phyloP scores from a whole-genome alignment of 1,284 basidiomycete genomes.

The Taiwanofungus camphoratus region DNA sequence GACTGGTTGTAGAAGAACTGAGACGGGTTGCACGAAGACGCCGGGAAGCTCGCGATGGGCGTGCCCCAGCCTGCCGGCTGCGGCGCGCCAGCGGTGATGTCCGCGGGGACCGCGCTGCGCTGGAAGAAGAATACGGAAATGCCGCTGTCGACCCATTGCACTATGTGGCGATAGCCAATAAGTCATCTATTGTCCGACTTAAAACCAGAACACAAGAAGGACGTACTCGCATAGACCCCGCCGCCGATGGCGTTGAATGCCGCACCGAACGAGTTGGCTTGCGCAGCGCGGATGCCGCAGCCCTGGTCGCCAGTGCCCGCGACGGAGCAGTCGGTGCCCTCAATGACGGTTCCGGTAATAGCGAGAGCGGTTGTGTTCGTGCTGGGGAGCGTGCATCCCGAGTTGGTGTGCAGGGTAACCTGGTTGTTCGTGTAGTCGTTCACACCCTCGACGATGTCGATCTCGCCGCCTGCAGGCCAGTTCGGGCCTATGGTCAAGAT shows the following conservation, averaged over 20 bases:
- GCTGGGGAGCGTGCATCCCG: slow-evolving; percentile 62
- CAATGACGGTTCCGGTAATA: slow-evolving; percentile 56
- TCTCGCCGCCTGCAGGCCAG: slow-evolving; percentile 77
- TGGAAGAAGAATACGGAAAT: slow-evolving; percentile 77
- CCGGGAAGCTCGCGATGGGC: slow-evolving; percentile 69
- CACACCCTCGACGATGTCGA: slow-evolving; percentile 83
- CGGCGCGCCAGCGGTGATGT: slow-evolving; percentile 64
- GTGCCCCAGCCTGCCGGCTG: slow-evolving; percentile 69
- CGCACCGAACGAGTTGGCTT: slow-evolving; percentile 52
- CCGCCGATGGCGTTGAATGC: slow-evolving; percentile 68
- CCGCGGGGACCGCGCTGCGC: slow-evolving; percentile 60
- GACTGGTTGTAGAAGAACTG: slow-evolving; percentile 69
- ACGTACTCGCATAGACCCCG: slow-evolving; percentile 75
- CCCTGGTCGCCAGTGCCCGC: slow-evolving; percentile 59
- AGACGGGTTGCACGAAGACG: slow-evolving; percentile 63
- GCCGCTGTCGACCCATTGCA: slow-evolving; percentile 67
- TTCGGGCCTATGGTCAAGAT: slow-evolving; percentile 40
- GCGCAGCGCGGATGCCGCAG: slow-evolving; percentile 54
- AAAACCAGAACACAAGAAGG: not conserved
- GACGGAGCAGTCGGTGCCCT: slow-evolving; percentile 60
- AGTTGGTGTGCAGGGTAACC: slow-evolving; percentile 72
- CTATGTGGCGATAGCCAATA: slow-evolving; percentile 24
- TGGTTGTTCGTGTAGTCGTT: slow-evolving; percentile 77
- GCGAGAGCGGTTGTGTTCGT: slow-evolving; percentile 42
- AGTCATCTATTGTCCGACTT: not conserved